Percentiles rank a stretch among this genome's conserved stretches.
Evolutionary conservation across 805 yeast species (phyloP).

Genomic region (Kazachstania viticola): DNA sequence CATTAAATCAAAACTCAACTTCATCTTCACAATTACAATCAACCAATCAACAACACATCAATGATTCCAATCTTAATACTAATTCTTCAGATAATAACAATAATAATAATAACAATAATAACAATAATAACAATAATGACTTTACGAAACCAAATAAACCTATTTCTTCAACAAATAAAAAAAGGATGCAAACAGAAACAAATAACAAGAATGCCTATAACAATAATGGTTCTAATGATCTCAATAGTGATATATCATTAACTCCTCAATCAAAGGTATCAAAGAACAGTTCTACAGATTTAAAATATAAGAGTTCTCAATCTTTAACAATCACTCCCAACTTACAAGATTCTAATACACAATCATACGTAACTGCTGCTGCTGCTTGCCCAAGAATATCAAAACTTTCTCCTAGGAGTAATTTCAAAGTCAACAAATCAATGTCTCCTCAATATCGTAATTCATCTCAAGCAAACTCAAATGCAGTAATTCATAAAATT

Average conservation of each 20-base stretch:
- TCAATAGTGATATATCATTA: not conserved
- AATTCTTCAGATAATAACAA: too few relatives aligned
- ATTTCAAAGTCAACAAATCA: conserved; percentile 1
- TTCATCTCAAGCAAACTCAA: not conserved
- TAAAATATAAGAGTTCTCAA: not conserved
- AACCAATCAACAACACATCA: not conserved
- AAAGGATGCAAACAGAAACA: conserved; percentile 1
- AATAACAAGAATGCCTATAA: not conserved
- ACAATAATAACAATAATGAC: conserved; percentile 3
- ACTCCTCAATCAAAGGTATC: not conserved
- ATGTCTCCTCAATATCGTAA: not conserved
- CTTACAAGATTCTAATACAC: not conserved
- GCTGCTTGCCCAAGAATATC: conserved; percentile 77
- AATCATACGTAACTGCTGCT: conserved; percentile 49
- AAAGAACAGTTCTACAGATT: not conserved
- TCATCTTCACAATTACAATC: conserved; percentile 1
- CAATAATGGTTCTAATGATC: not conserved
- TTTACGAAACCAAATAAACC: conserved; percentile 2
- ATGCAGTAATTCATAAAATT: conserved; percentile 24
- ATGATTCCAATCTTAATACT: too few relatives aligned
- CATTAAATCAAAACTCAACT: conserved; percentile 27
- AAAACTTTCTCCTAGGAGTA: conserved; percentile 30
- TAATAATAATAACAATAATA: conserved; percentile 1
- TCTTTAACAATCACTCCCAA: not conserved
- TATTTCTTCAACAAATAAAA: not conserved